phyloP scores from a whole-genome alignment of 2,329 filamentous ascomycete genomes.

The Cytospora mali region DNA sequence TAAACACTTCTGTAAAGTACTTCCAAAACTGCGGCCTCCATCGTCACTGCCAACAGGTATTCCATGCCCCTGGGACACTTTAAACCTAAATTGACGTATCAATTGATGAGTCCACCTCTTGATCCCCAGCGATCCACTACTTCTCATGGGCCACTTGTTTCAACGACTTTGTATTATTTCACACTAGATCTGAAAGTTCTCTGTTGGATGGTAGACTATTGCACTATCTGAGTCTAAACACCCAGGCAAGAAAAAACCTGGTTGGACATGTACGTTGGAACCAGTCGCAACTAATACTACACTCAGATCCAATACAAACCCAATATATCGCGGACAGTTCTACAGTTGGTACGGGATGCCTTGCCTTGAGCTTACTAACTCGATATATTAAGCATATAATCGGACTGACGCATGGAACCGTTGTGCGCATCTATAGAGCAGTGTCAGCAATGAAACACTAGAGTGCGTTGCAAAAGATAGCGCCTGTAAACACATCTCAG shows the following conservation, averaged over 20 bases:
- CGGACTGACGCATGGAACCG: neutral
- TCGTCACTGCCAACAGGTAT: slow-evolving; percentile 7
- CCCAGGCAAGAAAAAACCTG: too few species aligned
- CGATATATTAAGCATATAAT: neutral
- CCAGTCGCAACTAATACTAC: too few species aligned
- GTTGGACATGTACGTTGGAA: too few species aligned
- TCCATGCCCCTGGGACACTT: neutral
- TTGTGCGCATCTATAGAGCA: neutral
- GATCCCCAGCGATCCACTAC: neutral
- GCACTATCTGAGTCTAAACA: too few species aligned
- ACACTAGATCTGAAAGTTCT: too few species aligned
- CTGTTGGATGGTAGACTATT: too few species aligned
- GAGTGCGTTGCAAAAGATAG: neutral
- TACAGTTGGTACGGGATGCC: too few species aligned
- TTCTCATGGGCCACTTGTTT: neutral
- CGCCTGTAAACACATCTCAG: slow-evolving; percentile 24
- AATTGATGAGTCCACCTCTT: slow-evolving; percentile 15
- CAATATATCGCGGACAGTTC: too few species aligned
- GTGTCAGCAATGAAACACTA: slow-evolving; percentile 6
- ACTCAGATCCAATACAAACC: too few species aligned
- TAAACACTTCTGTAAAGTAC: neutral
- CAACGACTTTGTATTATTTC: too few species aligned
- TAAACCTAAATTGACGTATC: slow-evolving; percentile 14
- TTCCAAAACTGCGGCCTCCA: neutral
- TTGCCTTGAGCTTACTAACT: neutral